Evolutionary conservation across 306 rosid genomes (phyloP).

Genomic region (Inga leiocalycina): DNA sequence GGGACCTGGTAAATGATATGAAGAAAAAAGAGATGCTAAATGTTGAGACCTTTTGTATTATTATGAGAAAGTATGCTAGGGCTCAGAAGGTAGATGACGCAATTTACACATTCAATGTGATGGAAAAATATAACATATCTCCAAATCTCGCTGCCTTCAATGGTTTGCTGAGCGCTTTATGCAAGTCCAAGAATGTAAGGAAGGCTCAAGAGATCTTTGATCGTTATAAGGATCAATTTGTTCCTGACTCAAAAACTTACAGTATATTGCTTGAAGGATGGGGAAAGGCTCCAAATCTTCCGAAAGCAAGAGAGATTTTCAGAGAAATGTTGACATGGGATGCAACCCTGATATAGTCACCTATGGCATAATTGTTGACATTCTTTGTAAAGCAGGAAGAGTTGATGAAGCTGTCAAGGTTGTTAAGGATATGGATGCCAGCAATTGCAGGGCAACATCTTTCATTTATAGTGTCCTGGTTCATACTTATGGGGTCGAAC

Average conservation of each 20-base stretch:
- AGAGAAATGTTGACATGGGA: constrained; percentile 64
- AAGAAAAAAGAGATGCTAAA: constrained; percentile 64
- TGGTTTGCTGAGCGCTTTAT: constrained; percentile 76
- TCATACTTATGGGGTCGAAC: constrained; percentile 78
- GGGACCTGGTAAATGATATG: constrained; percentile 84
- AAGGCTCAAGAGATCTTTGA: constrained; percentile 89
- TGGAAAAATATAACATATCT: constrained; percentile 65
- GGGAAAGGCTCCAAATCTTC: constrained; percentile 89
- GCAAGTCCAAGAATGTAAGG: constrained; percentile 83
- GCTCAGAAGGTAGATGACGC: constrained; percentile 87
- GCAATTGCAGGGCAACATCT: constrained; percentile 63
- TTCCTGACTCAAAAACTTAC: constrained; percentile 70
- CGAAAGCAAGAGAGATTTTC: constrained; percentile 72
- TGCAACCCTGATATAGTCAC: constrained; percentile 81
- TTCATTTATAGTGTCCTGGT: constrained; percentile 76
- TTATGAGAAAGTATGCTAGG: constrained; percentile 84
- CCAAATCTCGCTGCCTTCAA: constrained; percentile 78
- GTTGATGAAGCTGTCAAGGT: constrained; percentile 79
- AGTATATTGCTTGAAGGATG: constrained; percentile 84
- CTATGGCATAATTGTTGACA: constrained; percentile 81
- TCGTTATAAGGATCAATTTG: constrained; percentile 58
- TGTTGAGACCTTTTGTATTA: constrained; percentile 79
- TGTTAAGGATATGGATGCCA: constrained; percentile 68
- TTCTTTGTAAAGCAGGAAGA: constrained; percentile 88
- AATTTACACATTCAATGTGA: constrained; percentile 74